Base-by-base conservation (phyloP, 768 basidiomycete species). In the Hericium erinaceus region DNA sequence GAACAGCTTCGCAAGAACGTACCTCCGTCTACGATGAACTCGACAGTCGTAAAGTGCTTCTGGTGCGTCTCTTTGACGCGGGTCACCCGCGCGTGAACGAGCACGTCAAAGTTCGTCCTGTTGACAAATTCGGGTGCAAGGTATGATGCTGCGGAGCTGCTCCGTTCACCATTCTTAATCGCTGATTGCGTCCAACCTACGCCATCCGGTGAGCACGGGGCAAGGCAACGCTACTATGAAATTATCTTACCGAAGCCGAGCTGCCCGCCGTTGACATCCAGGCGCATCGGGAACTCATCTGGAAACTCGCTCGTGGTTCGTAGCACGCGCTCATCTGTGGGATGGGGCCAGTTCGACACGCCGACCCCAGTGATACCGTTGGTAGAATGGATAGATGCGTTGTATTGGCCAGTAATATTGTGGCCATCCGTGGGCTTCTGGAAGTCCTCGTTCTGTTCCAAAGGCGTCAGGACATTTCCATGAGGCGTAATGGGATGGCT, bases 241-340 rank as follows among this genome's bases (percentile, higher is more conserved):
- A 2, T 10, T 6, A 46, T n/a, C 71, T 53, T 38, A 76, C 77
- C 72, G 44, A 77, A 48, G 4, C 79, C 79, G 54, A 0, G 72
- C 70, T 9, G 62, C 65, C 79, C 78, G 26, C 71, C 70, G 58
- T 78, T 77, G 57, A 68, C 67, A 60, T 80, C 79, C 12, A 64
- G 38, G 58, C 74, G 75, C 58, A 67, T 77, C 3, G 73, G 68
- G 58, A 73, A 79, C 48, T 73, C 70, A 33, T 73, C 69, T 1
- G 65, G 63, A 33, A 63, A 57, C 55, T 76, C 65, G 28, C 66
- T 39, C 0, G 73, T 70, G 1, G 76, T 72, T 6, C 67, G 66
- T 15, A 78, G 64, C 11, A 77, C 69, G 3, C 66, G 68, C 0
- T 62, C 57, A 55, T 75, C 74, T 18, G 74, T 40, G 39, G 41